Base-by-base conservation (phyloP, 495 filamentous ascomycete genomes). In the Aspergillus incahuasiensis region DNA sequence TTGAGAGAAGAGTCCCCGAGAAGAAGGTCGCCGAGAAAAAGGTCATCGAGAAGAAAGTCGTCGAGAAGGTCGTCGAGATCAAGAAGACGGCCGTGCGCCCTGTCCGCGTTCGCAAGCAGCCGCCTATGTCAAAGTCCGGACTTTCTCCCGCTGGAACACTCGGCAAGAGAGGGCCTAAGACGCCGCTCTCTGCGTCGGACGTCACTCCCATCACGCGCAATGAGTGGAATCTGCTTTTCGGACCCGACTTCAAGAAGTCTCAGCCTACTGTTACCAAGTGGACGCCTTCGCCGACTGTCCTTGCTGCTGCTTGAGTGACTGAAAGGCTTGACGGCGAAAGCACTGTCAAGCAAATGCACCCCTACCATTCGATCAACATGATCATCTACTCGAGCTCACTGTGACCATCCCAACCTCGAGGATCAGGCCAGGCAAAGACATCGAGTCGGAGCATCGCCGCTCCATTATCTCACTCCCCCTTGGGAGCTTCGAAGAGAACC, bases 201-300 rank as follows among this genome's bases (percentile, higher is more conserved):
- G 74, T 76, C 15, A 76, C 74, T 0, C 75, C 75, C 5, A 78
- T 75, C 56, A 78, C 75, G 1, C 56, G 70, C 11, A 75, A 74
- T 44, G 75, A 78, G 59, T 78, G 75, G 75, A 78, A 78, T 50
- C 63, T 76, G 12, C 63, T 78, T 15, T 63, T 73, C 16, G 62
- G 60, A 12, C 52, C 70, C 22, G 69, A 72, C 16, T 68, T 74
- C 35, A 61, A 53, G 0, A 48, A 67, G 46, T 21, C 64, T 5
- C 67, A 70, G 56, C 68, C 70, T 18, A 68, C 61, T 13, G 66
- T 77, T 16, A 77, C 74, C 2, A 72, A 74, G 60, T 77, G 73
- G 74, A 72, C 66, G 38, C 74, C 74, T 7, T 75, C 73, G 22
- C 70, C 73, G 15, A 65, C 64, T 34, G 68, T 74, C 2, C 54